Evolutionary conservation across 2,329 filamentous ascomycete species (phyloP).

Genomic region (Fusarium incarnatum): DNA sequence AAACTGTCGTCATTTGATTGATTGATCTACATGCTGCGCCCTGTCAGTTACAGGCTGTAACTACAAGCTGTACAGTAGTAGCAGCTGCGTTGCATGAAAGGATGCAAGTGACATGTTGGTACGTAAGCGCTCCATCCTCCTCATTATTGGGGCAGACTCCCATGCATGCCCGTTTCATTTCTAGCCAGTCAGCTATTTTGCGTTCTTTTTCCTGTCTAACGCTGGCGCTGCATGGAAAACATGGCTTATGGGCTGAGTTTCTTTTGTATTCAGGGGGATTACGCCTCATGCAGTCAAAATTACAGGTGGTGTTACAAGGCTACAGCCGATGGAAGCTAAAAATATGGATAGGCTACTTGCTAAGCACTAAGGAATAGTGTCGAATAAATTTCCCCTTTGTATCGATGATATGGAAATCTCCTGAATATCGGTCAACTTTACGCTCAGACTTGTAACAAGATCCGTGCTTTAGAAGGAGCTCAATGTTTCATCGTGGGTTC

Average conservation of each 20-base stretch:
- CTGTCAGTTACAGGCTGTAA: not conserved
- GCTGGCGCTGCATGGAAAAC: not conserved
- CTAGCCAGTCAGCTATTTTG: conserved; percentile 23
- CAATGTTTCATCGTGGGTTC: conserved; percentile 31
- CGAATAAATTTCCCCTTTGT: not conserved
- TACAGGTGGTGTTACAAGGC: not conserved
- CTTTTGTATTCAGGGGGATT: conserved; percentile 5
- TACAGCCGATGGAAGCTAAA: not conserved
- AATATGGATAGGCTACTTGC: not conserved
- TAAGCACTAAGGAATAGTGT: not conserved
- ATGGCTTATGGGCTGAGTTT: not conserved
- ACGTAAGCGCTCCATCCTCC: not conserved
- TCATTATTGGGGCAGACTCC: not conserved
- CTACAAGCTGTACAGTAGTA: not conserved
- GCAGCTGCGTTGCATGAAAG: not conserved
- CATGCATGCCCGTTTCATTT: conserved; percentile 10
- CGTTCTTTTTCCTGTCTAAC: not conserved
- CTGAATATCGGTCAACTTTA: not conserved
- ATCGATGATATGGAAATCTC: conserved; percentile 4
- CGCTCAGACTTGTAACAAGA: conserved; percentile 2
- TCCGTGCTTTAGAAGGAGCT: conserved; percentile 6
- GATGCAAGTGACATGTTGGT: not conserved
- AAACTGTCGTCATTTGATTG: conserved; percentile 15
- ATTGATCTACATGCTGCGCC: conserved; percentile 4
- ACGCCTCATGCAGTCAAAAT: not conserved